phyloP scores from a whole-genome alignment of 352 stramenopile species.

The Aphanomyces euteiches region DNA sequence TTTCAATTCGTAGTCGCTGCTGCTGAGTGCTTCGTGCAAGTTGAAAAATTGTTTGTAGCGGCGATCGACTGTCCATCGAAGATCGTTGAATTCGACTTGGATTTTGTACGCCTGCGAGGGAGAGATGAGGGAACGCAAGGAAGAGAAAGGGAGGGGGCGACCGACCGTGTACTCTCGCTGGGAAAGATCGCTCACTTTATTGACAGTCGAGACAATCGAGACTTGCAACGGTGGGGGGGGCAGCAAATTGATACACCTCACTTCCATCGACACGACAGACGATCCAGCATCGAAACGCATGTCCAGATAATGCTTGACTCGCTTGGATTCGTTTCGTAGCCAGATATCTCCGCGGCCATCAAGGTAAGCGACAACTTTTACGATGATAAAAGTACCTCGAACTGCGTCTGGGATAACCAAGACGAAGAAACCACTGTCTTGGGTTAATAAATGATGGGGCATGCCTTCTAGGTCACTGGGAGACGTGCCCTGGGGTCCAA shows the following conservation, averaged over 20 bases:
- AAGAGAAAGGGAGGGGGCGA: constrained; percentile 9
- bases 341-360: constrained; percentile 19
- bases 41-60: constrained; percentile 62
- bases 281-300: constrained; percentile 10
- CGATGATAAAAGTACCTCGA: neutral
- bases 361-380: neutral
- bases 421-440: constrained; percentile 19
- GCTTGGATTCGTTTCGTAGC: constrained; percentile 29
- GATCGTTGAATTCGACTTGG: constrained; percentile 62
- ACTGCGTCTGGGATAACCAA: constrained; percentile 16
- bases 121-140: too few species aligned
- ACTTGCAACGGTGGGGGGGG: constrained; percentile 60
- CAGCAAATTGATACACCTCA: constrained; percentile 46
- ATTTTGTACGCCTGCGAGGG: constrained; percentile 47
- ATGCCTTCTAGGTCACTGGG: neutral
- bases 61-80: constrained; percentile 60
- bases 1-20: constrained; percentile 37
- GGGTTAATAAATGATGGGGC: neutral
- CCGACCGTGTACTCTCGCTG: constrained; percentile 54
- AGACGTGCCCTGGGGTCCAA: too few species aligned
- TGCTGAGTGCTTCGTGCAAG: constrained; percentile 14
- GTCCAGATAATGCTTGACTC: constrained; percentile 14
- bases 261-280: neutral
- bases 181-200: constrained; percentile 73
- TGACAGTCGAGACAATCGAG: constrained; percentile 59